These are phyloP conservation scores for Ophiostoma tasmaniense DNA, from an alignment of 2,329 filamentous ascomycete genomes.

Conservation along the genomic window DNA sequence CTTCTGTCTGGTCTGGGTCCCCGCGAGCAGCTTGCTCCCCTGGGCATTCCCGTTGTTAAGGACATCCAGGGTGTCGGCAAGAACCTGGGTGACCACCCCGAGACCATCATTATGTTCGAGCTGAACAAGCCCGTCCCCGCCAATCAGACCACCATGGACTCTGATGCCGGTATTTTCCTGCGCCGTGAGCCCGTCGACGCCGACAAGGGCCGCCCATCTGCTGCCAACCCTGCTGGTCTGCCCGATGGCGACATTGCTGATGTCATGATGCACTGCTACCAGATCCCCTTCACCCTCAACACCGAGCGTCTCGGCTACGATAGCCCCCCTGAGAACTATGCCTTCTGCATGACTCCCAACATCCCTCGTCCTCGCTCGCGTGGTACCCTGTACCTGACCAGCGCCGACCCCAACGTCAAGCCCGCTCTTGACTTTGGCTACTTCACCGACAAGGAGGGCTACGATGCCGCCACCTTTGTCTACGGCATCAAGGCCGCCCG, in stretches of 20 bases:
- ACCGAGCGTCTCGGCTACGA: constrained; percentile 69
- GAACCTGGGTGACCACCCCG: constrained; percentile 53
- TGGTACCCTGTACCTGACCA: constrained; percentile 35
- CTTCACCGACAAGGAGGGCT: constrained; percentile 40
- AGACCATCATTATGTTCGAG: constrained; percentile 61
- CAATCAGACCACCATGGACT: constrained; percentile 86
- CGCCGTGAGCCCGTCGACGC: constrained; percentile 67
- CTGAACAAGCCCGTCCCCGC: constrained; percentile 65
- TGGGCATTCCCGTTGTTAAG: constrained; percentile 47
- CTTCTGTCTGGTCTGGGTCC: constrained; percentile 51
- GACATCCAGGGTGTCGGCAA: constrained; percentile 53
- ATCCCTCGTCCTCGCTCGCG: constrained; percentile 75
- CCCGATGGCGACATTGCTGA: constrained; percentile 69
- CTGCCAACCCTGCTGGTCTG: constrained; percentile 41
- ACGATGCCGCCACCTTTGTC: constrained; percentile 21
- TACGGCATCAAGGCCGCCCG: constrained; percentile 20
- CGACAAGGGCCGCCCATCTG: constrained; percentile 45
- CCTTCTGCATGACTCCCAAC: constrained; percentile 91
- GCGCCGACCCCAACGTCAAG: constrained; percentile 21
- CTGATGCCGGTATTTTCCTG: constrained; percentile 80
- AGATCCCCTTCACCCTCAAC: constrained; percentile 86
- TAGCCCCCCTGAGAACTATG: constrained; percentile 49
- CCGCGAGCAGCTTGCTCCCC: constrained; percentile 42
- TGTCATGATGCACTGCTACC: constrained; percentile 95
- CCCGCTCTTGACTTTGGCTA: constrained; percentile 24